phyloP scores from a whole-genome alignment of 169 alveolate species.

The Toxoplasma gondii region DNA sequence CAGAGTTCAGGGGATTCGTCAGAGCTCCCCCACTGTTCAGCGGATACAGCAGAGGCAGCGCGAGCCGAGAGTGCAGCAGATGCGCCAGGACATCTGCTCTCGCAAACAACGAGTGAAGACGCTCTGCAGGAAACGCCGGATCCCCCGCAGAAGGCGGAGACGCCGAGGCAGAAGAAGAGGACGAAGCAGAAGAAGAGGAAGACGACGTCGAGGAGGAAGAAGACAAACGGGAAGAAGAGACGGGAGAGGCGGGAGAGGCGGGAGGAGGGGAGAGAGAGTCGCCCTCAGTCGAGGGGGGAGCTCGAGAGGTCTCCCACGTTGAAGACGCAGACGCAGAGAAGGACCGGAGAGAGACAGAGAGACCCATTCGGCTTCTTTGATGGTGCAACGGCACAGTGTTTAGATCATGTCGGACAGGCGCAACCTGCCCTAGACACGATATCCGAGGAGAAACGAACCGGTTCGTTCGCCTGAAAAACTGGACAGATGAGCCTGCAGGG shows the following conservation, averaged over 20 bases:
- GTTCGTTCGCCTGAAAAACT: not conserved
- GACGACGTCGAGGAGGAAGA: not conserved
- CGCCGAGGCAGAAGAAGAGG: not conserved
- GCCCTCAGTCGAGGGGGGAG: no score
- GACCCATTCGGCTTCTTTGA: not conserved
- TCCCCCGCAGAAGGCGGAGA: not conserved
- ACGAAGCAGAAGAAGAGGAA: not conserved
- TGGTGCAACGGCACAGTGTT: not conserved
- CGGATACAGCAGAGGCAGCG: slow-evolving; percentile 79
- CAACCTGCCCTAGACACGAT: no score
- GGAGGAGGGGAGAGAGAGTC: not conserved
- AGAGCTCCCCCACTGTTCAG: slow-evolving; percentile 67
- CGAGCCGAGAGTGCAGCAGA: slow-evolving; percentile 74
- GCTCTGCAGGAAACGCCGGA: not conserved
- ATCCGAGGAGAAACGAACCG: not conserved
- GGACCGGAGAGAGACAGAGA: not conserved
- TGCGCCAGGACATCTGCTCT: slow-evolving; percentile 70
- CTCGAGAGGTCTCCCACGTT: no score
- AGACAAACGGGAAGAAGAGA: not conserved
- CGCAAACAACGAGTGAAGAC: slow-evolving; percentile 24
- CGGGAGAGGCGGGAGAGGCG: slow-evolving; percentile 2
- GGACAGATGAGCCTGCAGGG: not conserved
- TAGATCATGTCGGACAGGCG: not conserved
- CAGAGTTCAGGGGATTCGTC: not conserved
- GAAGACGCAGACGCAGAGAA: not conserved